Evolutionary conservation across 805 yeast species (phyloP), one percentile per base, ranked within the genome.

Genomic region (Tetrapisispora phaffii): DNA sequence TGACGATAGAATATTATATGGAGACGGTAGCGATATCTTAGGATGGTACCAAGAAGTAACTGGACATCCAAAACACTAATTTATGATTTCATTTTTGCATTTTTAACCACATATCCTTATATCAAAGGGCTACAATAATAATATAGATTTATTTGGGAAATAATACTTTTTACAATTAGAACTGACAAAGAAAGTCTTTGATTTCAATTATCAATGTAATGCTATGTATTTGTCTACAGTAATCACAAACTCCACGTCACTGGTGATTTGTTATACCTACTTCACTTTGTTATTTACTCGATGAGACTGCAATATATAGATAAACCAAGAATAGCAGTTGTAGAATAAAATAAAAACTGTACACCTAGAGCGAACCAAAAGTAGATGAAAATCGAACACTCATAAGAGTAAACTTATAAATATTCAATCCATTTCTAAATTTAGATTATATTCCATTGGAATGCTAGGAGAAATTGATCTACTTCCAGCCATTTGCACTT

Each of bases 41-140:
- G 98, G 97, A 4, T 93, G 98, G 98, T 75, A 78, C 24, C 69
- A 68, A 47, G 96, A 87, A 61, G 74, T 77, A 19, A 65, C 59
- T 29, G 72, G 70, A 0, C 67, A 67, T 46, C 61, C 65, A 43
- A 66, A 59, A 46, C 72, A 68, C 48, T 68, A 22, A n/a, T 17
- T n/a, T 8, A 21, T 39, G n/a, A 17, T n/a, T 28, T 28, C 6
- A 28, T 28, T 28, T 28, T 28, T 28, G 31, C 31, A 28, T 28
- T 28, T 28, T 28, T 28, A 28, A 6, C 31, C 31, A 28, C 31
- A 28, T 28, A 9, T 9, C 31, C 31, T 28, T 9, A 28, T 28
- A 12, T 12, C 12, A 4, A 9, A n/a, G 31, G 31, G 31, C 13
- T 24, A 24, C 10, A 12, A 28, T 9, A 12, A 28, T 9, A 5